These are phyloP conservation scores for Rhynchosporium graminicola DNA, from an alignment of 2,329 filamentous ascomycete species.

Conservation along the genomic window DNA sequence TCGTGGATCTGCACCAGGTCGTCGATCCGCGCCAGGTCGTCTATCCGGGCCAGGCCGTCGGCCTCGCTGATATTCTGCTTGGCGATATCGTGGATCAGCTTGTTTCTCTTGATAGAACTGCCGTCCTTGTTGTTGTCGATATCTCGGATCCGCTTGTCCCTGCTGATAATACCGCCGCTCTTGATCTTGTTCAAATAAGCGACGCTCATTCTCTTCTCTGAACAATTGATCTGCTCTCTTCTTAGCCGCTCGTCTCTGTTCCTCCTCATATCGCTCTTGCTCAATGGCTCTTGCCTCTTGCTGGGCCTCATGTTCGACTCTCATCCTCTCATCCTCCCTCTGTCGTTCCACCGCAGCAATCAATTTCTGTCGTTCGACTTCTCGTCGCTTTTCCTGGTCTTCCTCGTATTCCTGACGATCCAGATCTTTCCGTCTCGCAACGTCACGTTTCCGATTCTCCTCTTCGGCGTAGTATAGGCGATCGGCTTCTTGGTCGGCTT, in stretches of 20 bases:
- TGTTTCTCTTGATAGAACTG: not conserved
- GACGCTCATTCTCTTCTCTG: not conserved
- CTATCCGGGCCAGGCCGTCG: not conserved
- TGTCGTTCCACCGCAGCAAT: constrained; percentile 9
- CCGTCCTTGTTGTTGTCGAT: not conserved
- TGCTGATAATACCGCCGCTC: not conserved
- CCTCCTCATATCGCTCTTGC: constrained; percentile 10
- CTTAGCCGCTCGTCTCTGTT: not conserved
- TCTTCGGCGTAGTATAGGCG: constrained; percentile 10
- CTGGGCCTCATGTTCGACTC: not conserved
- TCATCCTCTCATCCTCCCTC: not conserved
- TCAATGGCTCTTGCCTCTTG: not conserved
- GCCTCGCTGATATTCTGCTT: not conserved
- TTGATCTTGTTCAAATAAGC: not conserved
- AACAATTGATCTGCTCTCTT: constrained; percentile 1
- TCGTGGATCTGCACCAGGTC: too few relatives aligned
- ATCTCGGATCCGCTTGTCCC: not conserved
- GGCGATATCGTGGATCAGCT: not conserved
- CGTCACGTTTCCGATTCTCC: constrained; percentile 1
- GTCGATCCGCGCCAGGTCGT: not conserved
- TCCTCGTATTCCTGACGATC: constrained; percentile 10
- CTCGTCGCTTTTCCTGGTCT: constrained; percentile 2
- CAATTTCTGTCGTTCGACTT: constrained; percentile 6
- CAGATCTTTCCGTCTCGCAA: not conserved
- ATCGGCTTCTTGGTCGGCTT: constrained; percentile 11